A percentile compares a stretch with the other conserved stretches of the same genome.
These are phyloP conservation scores for Claviceps sp. DNA, from an alignment of 2,329 filamentous ascomycete genomes.

Conservation along the genomic window DNA sequence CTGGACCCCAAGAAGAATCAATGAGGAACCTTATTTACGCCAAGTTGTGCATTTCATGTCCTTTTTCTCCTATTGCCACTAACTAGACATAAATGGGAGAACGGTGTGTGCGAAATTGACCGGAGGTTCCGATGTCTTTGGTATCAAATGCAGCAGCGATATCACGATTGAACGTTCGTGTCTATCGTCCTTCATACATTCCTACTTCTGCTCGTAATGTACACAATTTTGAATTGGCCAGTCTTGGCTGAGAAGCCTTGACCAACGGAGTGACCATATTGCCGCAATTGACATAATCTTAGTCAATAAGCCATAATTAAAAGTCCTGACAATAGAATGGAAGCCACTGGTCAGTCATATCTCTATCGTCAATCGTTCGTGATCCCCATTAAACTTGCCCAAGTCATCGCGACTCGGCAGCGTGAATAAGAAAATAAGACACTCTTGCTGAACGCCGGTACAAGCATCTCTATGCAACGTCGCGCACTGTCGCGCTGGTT, in stretches of 20 bases:
- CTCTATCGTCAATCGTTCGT: conserved; percentile 1
- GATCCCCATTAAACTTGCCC: conserved; percentile 4
- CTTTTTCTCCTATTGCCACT: background rate
- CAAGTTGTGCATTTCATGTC: background rate
- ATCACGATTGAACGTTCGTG: background rate
- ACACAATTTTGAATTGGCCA: conserved; percentile 5
- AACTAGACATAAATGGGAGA: background rate
- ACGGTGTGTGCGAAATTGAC: background rate
- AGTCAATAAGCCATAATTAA: conserved; percentile 10
- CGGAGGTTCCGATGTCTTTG: background rate
- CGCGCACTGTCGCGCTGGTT: no score
- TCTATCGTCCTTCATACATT: conserved; percentile 1
- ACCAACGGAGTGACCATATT: conserved; percentile 3
- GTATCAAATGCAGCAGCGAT: background rate
- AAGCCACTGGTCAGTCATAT: background rate
- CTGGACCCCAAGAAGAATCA: conserved; percentile 36
- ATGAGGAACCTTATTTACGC: conserved; percentile 11
- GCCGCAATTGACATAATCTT: conserved; percentile 10
- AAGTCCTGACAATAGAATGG: conserved; percentile 2
- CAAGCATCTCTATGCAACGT: conserved; percentile 12
- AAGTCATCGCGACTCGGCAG: background rate
- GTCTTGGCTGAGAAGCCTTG: background rate
- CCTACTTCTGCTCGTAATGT: conserved; percentile 6
- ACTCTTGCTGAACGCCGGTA: conserved; percentile 13
- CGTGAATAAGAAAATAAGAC: background rate